Conservation (phyloP, 2,329 filamentous ascomycete species). For the Coniochaeta sp. region DNA sequence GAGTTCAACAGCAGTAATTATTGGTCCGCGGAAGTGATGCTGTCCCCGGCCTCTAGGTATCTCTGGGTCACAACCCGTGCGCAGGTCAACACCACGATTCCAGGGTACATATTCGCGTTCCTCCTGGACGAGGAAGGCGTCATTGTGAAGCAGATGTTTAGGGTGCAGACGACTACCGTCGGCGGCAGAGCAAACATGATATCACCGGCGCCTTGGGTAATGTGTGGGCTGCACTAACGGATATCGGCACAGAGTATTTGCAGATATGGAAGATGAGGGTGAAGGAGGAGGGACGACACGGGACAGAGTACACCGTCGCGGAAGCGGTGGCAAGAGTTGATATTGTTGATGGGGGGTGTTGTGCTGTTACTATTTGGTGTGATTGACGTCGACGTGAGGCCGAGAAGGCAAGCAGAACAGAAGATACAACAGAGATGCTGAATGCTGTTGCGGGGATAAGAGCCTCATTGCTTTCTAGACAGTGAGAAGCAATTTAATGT, state of each 20-base stretch:
- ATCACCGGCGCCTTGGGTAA: constrained; percentile 10
- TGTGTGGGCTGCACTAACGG: constrained; percentile 13
- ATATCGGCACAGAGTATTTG: constrained; percentile 11
- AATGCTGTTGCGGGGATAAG: too few species aligned
- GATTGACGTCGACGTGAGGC: constrained; percentile 1
- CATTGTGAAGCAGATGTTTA: constrained; percentile 11
- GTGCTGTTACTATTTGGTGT: constrained; percentile 16
- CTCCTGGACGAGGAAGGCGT: constrained; percentile 6
- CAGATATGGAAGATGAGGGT: constrained; percentile 13
- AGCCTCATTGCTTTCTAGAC: too few species aligned
- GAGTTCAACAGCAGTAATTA: constrained; percentile 5
- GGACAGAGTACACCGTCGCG: constrained; percentile 8
- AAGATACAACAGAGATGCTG: too few species aligned
- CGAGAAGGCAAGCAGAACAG: too few species aligned
- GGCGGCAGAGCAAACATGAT: constrained; percentile 12
- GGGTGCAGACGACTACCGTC: constrained; percentile 10
- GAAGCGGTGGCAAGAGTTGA: constrained; percentile 10
- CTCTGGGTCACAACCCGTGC: constrained; percentile 13
- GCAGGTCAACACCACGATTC: neutral
- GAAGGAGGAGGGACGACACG: constrained; percentile 2
- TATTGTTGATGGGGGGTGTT: constrained; percentile 13
- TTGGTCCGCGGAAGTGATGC: constrained; percentile 14
- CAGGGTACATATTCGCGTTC: constrained; percentile 13
- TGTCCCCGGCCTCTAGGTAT: constrained; percentile 10
- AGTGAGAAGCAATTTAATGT: too few species aligned